Evolutionary conservation across 768 basidiomycete genomes (phyloP), one percentile per base, ranked within the genome.

Genomic region (Grammothele lineata): DNA sequence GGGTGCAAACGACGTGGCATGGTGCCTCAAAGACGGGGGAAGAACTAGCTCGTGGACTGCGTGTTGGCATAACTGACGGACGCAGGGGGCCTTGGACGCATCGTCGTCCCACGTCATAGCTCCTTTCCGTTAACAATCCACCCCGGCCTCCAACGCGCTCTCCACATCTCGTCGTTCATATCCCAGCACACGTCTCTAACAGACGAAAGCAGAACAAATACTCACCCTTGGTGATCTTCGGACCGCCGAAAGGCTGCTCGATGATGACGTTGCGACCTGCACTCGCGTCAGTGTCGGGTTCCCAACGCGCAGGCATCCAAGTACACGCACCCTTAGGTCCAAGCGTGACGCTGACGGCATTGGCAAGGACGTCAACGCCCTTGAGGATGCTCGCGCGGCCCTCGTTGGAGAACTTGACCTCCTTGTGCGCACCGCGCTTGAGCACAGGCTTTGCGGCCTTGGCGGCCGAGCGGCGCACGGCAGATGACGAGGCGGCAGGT

Each of bases 201-300:
- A n/a, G 6, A 19, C 35, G 35, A 14, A 36, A 36, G 35, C 7
- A 36, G 17, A 17, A 36, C 8, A 36, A 6, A 36, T 17, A n/a
- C 77, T 41, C 48, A 89, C 90, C 92, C 70, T 96, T 97, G 60
- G 94, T 97, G 65, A 97, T 96, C 73, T 96, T 93, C 40, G 89
- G 88, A 26, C 87, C 85, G 54, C 89, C 89, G 60, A 77, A 92
- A 36, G 86, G 76, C 73, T 92, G 88, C 71, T 97, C 95, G 61
- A 98, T 96, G 73, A 98, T 98, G 64, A 98, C 95, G 67, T 96
- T 99, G 62, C 94, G 82, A 57, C 92, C 92, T 91, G 50, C 3
- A 41, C 19, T 18, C 4, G 24, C 14, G 14, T 8, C 35, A 38
- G 24, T 21, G 49, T 26, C 30, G 37, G 36, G 55, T 62, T 43